phyloP scores from a whole-genome alignment of 2,329 filamentous ascomycete species.

The Fusarium tjaetaba region DNA sequence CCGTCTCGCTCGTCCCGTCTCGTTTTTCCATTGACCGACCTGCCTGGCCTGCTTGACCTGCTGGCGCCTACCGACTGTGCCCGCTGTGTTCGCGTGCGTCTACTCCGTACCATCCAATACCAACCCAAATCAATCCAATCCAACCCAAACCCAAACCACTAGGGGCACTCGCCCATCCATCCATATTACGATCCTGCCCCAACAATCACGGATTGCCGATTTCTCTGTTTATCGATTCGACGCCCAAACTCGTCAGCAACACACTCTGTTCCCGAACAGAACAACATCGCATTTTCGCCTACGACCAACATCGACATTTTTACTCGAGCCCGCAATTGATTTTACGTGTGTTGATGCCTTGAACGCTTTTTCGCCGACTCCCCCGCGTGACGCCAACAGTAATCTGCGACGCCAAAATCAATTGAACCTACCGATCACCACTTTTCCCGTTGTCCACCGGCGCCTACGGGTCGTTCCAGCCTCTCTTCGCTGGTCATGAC shows the following conservation, averaged over 20 bases:
- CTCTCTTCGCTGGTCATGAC: conserved; percentile 49
- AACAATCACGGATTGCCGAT: conserved; percentile 33
- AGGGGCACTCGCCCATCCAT: conserved; percentile 36
- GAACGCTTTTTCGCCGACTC: conserved; percentile 13
- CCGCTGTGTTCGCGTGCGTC: conserved; percentile 42
- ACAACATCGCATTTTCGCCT: neutral
- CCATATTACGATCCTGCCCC: conserved; percentile 40
- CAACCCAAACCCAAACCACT: conserved; percentile 8
- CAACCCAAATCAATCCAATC: neutral
- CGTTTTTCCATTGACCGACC: conserved; percentile 42
- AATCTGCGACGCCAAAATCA: conserved; percentile 40
- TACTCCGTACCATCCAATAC: neutral
- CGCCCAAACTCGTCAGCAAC: conserved; percentile 27
- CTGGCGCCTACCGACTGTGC: conserved; percentile 23
- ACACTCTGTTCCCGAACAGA: conserved; percentile 10
- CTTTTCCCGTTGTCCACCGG: conserved; percentile 5
- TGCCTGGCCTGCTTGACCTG: conserved; percentile 9
- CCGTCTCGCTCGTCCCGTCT: conserved; percentile 29
- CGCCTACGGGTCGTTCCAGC: conserved; percentile 34
- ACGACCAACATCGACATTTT: neutral
- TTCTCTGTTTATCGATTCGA: conserved; percentile 31
- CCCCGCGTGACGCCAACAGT: conserved; percentile 39
- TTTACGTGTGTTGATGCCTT: conserved; percentile 31
- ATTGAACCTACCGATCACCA: conserved; percentile 26
- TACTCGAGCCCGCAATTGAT: conserved; percentile 4